Conservation (phyloP, 768 basidiomycete species). For the Amanita rubescens region DNA sequence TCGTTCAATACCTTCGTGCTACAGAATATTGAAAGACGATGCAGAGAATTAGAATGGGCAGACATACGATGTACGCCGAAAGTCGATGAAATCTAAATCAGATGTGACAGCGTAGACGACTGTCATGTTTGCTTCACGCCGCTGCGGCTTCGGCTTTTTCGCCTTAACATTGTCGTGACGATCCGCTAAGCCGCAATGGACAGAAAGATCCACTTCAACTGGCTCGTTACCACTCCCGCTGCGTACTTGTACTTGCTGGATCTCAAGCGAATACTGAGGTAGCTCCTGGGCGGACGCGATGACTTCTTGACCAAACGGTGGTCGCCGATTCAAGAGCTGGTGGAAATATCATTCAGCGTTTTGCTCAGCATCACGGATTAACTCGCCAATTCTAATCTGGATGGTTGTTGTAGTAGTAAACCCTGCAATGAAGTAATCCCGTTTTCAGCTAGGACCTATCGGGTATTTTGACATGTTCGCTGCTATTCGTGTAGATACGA, state of each 20-base stretch:
- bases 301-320: slow-evolving; percentile 70
- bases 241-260: slow-evolving; percentile 40
- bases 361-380: neutral
- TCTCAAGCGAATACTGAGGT: slow-evolving; percentile 52
- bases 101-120: slow-evolving; percentile 69
- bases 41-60: neutral
- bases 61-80: slow-evolving; percentile 68
- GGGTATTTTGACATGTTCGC: slow-evolving; percentile 4
- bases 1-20: slow-evolving; percentile 66
- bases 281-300: slow-evolving; percentile 53
- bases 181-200: slow-evolving; percentile 49
- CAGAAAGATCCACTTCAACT: slow-evolving; percentile 47
- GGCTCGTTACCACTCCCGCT: slow-evolving; percentile 41
- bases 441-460: slow-evolving; percentile 65
- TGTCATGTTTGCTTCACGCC: slow-evolving; percentile 50
- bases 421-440: slow-evolving; percentile 57
- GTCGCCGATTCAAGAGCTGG: slow-evolving; percentile 65
- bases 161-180: slow-evolving; percentile 21
- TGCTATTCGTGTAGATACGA: neutral
- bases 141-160: slow-evolving; percentile 34
- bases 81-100: slow-evolving; percentile 69
- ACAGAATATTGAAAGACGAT: neutral
- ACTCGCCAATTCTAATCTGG: slow-evolving; percentile 56
- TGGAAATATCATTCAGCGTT: neutral
- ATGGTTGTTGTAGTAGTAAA: slow-evolving; percentile 48